Conservation (phyloP, 2,329 filamentous ascomycete genomes). For the Penicillium sp. region DNA sequence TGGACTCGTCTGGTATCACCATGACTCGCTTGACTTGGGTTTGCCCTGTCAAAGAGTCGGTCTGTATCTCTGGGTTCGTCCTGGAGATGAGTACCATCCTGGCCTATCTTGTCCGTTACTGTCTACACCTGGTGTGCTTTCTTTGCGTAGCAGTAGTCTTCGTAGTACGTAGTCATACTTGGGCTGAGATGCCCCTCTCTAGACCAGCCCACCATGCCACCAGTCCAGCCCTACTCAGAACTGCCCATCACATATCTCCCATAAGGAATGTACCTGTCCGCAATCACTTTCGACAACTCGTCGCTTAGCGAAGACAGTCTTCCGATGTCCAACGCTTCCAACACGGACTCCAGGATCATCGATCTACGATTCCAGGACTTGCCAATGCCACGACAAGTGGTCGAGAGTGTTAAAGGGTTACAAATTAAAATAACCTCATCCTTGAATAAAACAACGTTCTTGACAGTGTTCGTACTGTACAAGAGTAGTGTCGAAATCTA, state of each 20-base stretch:
- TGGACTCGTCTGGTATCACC: constrained; percentile 14
- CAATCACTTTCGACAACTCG: not conserved
- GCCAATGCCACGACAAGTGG: not conserved
- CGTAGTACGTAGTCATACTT: constrained; percentile 12
- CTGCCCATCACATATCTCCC: not conserved
- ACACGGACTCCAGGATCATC: not conserved
- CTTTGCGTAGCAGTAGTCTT: constrained; percentile 20
- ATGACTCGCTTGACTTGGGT: constrained; percentile 24
- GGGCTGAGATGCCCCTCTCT: not conserved
- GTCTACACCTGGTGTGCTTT: constrained; percentile 22
- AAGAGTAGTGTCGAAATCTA: too few relatives aligned
- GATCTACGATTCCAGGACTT: not conserved
- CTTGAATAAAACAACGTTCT: too few relatives aligned
- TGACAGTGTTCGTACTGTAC: too few relatives aligned
- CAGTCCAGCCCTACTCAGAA: not conserved
- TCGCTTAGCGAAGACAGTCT: not conserved
- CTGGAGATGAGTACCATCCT: constrained; percentile 15
- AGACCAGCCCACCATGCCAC: not conserved
- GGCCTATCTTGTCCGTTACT: constrained; percentile 29
- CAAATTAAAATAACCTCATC: too few relatives aligned
- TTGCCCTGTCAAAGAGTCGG: constrained; percentile 23
- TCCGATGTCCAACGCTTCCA: not conserved
- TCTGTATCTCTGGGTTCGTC: constrained; percentile 10
- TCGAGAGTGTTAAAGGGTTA: too few relatives aligned
- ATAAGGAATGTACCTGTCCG: not conserved